Percentiles rank a stretch among this genome's conserved stretches.
Evolutionary conservation across 345 rosid genomes (phyloP).

Genomic region (Carallia brachiata): DNA sequence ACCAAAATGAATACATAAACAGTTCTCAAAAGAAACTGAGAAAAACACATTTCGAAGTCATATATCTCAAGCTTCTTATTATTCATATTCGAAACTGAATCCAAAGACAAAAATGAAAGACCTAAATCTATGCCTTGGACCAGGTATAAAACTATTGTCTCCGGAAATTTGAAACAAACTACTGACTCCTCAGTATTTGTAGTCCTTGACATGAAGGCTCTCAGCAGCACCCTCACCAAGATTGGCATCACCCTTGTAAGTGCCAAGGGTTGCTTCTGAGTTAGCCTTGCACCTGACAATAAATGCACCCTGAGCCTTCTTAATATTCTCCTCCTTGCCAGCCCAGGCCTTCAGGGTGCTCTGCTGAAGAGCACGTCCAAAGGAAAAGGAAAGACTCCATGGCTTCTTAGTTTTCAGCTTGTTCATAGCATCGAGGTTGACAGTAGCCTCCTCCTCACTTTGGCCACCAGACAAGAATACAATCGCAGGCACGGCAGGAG

Average conservation of each 20-base stretch:
- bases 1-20: too few relatives aligned
- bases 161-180: neutral
- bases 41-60: conserved; percentile 5
- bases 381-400: conserved; percentile 84
- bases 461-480: conserved; percentile 95
- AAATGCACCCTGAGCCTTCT: conserved; percentile 64
- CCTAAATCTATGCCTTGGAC: neutral
- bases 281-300: conserved; percentile 83
- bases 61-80: conserved; percentile 2
- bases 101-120: neutral
- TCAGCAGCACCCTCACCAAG: conserved; percentile 81
- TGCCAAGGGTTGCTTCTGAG: conserved; percentile 86
- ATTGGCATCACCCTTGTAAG: conserved; percentile 72
- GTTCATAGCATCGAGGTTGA: conserved; percentile 88
- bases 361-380: conserved; percentile 93
- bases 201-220: conserved; percentile 90
- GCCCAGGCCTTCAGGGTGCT: conserved; percentile 91
- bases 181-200: conserved; percentile 56
- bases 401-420: conserved; percentile 79
- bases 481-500: conserved; percentile 85
- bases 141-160: neutral
- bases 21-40: neutral
- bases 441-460: conserved; percentile 90
- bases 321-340: conserved; percentile 70
- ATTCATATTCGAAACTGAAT: neutral